Evolutionary conservation across 495 filamentous ascomycete genomes (phyloP).

Genomic region (Trichoderma asperelloides): DNA sequence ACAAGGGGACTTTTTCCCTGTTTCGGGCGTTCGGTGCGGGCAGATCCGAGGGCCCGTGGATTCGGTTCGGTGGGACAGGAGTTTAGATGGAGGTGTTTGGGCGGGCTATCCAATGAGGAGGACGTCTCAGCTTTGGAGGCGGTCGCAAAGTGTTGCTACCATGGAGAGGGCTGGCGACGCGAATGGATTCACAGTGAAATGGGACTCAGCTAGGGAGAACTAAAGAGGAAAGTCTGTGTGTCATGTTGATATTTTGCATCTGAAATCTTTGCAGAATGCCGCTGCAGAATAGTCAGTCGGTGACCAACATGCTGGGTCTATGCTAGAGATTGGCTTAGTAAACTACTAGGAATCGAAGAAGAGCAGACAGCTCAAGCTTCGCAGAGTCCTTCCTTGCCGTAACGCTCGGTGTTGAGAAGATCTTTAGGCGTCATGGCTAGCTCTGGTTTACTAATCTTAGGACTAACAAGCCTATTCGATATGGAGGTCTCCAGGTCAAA

Average conservation of each 20-base stretch:
- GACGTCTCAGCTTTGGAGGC: neutral
- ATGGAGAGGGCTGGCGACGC: neutral
- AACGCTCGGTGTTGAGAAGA: neutral
- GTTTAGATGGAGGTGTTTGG: neutral
- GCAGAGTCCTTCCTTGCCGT: neutral
- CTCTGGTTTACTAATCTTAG: neutral
- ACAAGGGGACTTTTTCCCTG: neutral
- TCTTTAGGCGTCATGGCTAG: neutral
- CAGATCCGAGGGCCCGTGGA: constrained; percentile 1
- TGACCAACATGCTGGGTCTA: no score
- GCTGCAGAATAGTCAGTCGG: neutral
- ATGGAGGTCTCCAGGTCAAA: no score
- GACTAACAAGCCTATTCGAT: no score
- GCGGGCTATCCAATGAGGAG: neutral
- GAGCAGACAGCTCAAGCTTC: neutral
- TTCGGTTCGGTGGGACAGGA: neutral
- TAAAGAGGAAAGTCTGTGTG: neutral
- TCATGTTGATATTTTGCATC: no score
- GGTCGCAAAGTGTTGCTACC: neutral
- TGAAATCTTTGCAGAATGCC: neutral
- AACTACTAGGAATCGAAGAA: no score
- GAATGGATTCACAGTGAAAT: neutral
- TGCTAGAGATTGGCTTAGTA: no score
- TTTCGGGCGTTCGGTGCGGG: neutral
- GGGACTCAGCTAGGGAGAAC: neutral